Evolutionary conservation across 2,329 filamentous ascomycete genomes (phyloP).

Genomic region (Aspergillus transmontanensis): DNA sequence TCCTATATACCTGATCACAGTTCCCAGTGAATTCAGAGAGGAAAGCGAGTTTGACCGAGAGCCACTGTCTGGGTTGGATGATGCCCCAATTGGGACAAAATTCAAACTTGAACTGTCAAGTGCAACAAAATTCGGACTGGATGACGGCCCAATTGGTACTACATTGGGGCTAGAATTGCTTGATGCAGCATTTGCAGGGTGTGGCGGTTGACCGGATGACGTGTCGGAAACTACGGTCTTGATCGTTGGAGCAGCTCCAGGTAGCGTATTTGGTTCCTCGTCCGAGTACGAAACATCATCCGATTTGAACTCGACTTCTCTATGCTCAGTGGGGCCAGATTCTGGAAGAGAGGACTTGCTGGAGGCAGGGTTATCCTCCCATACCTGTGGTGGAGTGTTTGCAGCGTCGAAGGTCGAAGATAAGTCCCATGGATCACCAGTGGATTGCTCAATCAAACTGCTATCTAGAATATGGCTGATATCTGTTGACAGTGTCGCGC

Average conservation of each 20-base stretch:
- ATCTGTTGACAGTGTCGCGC: constrained; percentile 32
- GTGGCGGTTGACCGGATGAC: constrained; percentile 29
- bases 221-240: constrained; percentile 38
- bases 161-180: constrained; percentile 46
- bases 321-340: constrained; percentile 25
- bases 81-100: constrained; percentile 35
- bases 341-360: constrained; percentile 41
- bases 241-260: constrained; percentile 38
- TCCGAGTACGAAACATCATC: constrained; percentile 32
- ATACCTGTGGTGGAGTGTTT: constrained; percentile 41
- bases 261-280: constrained; percentile 37
- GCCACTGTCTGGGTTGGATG: constrained; percentile 35
- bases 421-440: constrained; percentile 37
- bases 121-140: constrained; percentile 44
- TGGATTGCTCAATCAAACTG: constrained; percentile 31
- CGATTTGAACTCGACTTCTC: constrained; percentile 23
- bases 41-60: constrained; percentile 43
- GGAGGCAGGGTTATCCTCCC: constrained; percentile 41
- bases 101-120: constrained; percentile 43
- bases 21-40: constrained; percentile 44
- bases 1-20: constrained; percentile 42
- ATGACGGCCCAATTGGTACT: constrained; percentile 39
- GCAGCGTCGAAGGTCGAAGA: constrained; percentile 40
- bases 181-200: constrained; percentile 25
- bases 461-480: constrained; percentile 28